phyloP scores from a whole-genome alignment of 768 basidiomycete species.

The Clitopilus passeckerianus region DNA sequence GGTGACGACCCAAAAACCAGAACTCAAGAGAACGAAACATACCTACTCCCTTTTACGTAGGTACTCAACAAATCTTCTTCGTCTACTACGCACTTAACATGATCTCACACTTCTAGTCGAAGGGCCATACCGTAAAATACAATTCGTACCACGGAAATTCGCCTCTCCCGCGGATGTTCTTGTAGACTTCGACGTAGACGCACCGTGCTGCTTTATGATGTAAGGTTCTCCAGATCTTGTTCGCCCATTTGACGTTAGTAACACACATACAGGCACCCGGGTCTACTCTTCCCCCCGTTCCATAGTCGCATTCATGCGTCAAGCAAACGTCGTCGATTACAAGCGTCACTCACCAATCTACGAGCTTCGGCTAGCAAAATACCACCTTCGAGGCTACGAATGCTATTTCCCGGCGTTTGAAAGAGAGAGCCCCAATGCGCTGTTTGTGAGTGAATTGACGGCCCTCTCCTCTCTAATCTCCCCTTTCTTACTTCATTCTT shows the following conservation, averaged over 20 bases:
- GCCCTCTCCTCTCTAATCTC: not conserved
- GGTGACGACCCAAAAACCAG: not conserved
- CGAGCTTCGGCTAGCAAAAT: constrained; percentile 44
- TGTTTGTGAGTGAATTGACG: not conserved
- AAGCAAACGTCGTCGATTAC: constrained; percentile 45
- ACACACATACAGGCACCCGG: constrained; percentile 16
- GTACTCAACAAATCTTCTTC: not conserved
- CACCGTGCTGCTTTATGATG: not conserved
- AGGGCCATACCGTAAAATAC: not conserved
- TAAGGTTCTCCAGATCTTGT: not conserved
- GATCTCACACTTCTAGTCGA: not conserved
- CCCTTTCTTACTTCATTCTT: not conserved
- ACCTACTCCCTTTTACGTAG: not conserved
- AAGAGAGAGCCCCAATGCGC: constrained; percentile 11
- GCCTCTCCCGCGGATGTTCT: not conserved
- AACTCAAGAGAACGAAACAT: not conserved
- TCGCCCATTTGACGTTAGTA: not conserved
- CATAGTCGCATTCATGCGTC: constrained; percentile 43
- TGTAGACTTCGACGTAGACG: not conserved
- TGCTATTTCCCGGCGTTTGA: constrained; percentile 38
- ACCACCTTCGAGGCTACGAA: constrained; percentile 40
- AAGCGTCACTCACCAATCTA: constrained; percentile 47
- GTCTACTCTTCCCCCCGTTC: constrained; percentile 44
- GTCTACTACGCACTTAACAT: not conserved
- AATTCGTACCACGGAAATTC: not conserved